These are phyloP conservation scores for Apiospora hydei DNA, from an alignment of 2,329 filamentous ascomycete species.

Conservation along the genomic window DNA sequence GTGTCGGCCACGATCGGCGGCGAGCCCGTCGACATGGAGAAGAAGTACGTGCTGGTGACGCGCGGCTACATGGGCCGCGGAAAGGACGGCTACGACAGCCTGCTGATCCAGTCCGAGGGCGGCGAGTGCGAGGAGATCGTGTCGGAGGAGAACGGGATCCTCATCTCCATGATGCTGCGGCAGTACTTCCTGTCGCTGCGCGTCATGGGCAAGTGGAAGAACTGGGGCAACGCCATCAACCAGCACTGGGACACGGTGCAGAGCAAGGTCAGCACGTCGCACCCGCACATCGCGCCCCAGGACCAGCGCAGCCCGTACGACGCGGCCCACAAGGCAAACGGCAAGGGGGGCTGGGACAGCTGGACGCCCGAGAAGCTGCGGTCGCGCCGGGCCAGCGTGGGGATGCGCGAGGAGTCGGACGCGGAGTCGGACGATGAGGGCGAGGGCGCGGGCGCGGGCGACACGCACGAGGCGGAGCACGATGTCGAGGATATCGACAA, in stretches of 20 bases:
- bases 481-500: constrained; percentile 54
- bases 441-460: constrained; percentile 41
- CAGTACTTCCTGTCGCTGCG: constrained; percentile 92
- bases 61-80: constrained; percentile 89
- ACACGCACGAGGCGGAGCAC: constrained; percentile 34
- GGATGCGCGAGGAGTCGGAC: constrained; percentile 51
- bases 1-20: constrained; percentile 67
- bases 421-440: constrained; percentile 42
- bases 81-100: constrained; percentile 82
- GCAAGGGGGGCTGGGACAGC: constrained; percentile 45
- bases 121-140: constrained; percentile 80
- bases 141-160: constrained; percentile 83
- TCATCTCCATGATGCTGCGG: constrained; percentile 85
- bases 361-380: constrained; percentile 48
- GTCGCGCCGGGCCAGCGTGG: constrained; percentile 41
- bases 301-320: constrained; percentile 30
- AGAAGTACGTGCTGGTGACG: constrained; percentile 77
- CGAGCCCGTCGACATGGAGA: constrained; percentile 66
- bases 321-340: too few relatives aligned
- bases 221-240: constrained; percentile 68
- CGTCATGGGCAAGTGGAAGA: constrained; percentile 80
- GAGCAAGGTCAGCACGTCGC: constrained; percentile 61
- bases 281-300: constrained; percentile 52
- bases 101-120: constrained; percentile 79
- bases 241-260: constrained; percentile 74